Percentiles rank a stretch among this genome's conserved stretches.
Evolutionary conservation across 2,329 filamentous ascomycete species (phyloP).

Genomic region (Scortechinia acanthostroma): DNA sequence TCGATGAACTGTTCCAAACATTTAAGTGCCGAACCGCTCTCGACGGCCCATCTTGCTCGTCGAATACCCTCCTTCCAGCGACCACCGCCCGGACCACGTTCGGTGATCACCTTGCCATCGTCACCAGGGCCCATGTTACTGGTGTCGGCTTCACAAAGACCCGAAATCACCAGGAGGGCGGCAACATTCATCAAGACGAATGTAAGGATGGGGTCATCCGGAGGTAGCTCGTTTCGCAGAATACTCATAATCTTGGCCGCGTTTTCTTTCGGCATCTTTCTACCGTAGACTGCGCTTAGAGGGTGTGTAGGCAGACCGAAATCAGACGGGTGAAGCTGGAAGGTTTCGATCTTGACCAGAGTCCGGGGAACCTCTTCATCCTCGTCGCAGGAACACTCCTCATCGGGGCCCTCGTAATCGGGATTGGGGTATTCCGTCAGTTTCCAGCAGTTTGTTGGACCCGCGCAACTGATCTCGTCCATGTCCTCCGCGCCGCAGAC

Average conservation of each 20-base stretch:
- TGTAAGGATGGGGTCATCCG: conserved; percentile 77
- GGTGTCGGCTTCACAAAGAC: conserved; percentile 75
- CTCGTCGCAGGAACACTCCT: conserved; percentile 16
- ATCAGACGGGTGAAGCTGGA: conserved; percentile 73
- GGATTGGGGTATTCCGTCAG: conserved; percentile 36
- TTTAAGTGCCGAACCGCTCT: conserved; percentile 77
- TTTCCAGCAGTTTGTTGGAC: conserved; percentile 82
- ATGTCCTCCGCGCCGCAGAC: conserved; percentile 92
- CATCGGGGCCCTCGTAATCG: neutral
- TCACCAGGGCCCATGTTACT: conserved; percentile 76
- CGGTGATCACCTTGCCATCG: conserved; percentile 72
- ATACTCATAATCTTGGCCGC: conserved; percentile 76
- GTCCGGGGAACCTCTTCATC: neutral
- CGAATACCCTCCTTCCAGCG: conserved; percentile 93
- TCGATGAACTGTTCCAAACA: conserved; percentile 81
- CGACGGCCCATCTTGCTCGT: conserved; percentile 78
- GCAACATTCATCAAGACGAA: conserved; percentile 94
- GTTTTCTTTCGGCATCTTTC: conserved; percentile 80
- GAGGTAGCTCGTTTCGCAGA: conserved; percentile 63
- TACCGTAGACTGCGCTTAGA: conserved; percentile 71
- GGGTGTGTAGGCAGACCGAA: conserved; percentile 76
- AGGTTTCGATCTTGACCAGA: conserved; percentile 59
- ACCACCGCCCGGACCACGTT: conserved; percentile 76
- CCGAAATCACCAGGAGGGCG: conserved; percentile 76
- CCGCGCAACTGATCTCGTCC: conserved; percentile 90